Evolutionary conservation across 768 basidiomycete species (phyloP), one percentile per base, ranked within the genome.

Genomic region (Tricholoma flavovirens): DNA sequence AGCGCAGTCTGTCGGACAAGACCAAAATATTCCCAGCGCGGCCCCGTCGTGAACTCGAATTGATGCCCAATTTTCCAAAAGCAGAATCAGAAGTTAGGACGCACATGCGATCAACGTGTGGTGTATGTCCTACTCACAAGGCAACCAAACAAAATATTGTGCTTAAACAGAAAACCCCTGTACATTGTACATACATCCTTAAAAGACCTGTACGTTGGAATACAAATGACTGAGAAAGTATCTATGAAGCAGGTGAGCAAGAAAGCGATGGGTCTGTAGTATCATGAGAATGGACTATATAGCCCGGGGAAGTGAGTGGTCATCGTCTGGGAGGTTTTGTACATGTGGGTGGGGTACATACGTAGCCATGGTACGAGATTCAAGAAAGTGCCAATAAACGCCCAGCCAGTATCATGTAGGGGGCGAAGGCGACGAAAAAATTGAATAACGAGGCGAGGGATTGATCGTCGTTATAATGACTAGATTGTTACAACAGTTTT

Each of bases 401-500:
- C n/a, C n/a, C n/a, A n/a, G n/a, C n/a, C n/a, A n/a, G n/a, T n/a
- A n/a, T n/a, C n/a, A n/a, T n/a, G 40, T 10, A 52, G 22, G 21
- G n/a, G 15, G 26, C 14, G 15, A 49, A 14, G 15, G 26, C 21
- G 43, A 45, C 14, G 22, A 14, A 36, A 52, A 32, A 22, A 14
- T 14, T 24, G 14, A 17, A 24, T 24, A 24, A 52, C 24, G 17
- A 15, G 17, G 26, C 22, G 36, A 33, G 40, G 22, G 9, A 26
- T 51, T 17, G 51, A 53, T 30, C 52, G n/a, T 22, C 29, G 29
- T 19, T 29, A 19, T 29, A 53, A n/a, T 49, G 46, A 30, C 8
- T 19, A 53, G 15, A 10, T 49, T 53, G 49, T 77, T 72, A 88
- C 62, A 88, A 70, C 36, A 90, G 75, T 64, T 82, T 87, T 7